Evolutionary conservation across 176 grass and related monocot genomes (phyloP), one percentile per base, ranked within the genome.

Genomic region (Carex littledalei): DNA sequence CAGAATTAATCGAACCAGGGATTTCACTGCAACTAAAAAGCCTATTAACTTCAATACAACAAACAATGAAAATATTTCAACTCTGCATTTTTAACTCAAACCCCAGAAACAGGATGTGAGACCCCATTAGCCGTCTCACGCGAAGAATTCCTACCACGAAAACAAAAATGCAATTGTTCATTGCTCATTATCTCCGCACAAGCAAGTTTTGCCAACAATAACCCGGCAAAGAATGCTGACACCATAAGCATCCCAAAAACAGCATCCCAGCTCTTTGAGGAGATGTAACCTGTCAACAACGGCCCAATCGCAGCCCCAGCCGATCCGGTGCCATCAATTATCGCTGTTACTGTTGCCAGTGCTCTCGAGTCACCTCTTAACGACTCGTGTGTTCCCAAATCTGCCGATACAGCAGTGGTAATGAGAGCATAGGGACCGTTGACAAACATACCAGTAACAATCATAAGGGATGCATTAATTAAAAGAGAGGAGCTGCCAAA

Each of bases 401-500:
- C 94, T 66, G 94, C 91, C 50, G 94, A 95, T 15, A 95, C 91
- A 5, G 94, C 94, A 55, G 94, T 95, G 56, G 94, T 95, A 76
- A 95, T 95, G 35, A 95, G 81, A 58, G 94, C 94, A 53, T 95
- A 95, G 29, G 94, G 94, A 0, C 94, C 94, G 63, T 95, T 95
- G 34, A 95, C 91, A 81, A 95, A 89, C 85, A 95, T 91, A 69
- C 94, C 91, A n/a, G 91, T 82, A 78, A 95, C 72, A 67, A 95
- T 91, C 94, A 95, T 95, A 71, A 95, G 91, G 39, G 61, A 78
- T 78, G 90, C 81, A 75, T 95, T 95, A 89, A 81, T 92, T 50
- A 69, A 64, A 62, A 95, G 86, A 1, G 94, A 93, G 78, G 86
- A 50, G 84, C 85, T 93, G 66, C 94, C 94, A 2, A 89, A 95